phyloP scores from a whole-genome alignment of 371 early-diverging fungal genomes.

The Mycotypha africana region DNA sequence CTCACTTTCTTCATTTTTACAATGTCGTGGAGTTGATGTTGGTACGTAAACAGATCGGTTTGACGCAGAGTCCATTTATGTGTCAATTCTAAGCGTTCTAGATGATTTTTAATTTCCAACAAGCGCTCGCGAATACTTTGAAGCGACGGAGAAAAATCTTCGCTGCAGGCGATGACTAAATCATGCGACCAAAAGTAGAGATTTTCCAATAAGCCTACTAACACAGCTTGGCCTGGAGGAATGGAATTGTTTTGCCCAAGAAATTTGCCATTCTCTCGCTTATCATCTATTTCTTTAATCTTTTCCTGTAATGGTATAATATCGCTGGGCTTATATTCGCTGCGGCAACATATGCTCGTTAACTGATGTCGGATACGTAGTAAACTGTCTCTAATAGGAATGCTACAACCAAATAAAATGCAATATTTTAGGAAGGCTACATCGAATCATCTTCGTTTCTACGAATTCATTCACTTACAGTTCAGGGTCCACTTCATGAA shows the following conservation, averaged over 20 bases:
- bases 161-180: constrained; percentile 57
- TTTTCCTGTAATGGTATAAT: constrained; percentile 56
- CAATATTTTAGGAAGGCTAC: neutral
- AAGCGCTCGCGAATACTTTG: constrained; percentile 68
- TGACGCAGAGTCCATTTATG: constrained; percentile 83
- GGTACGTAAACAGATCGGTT: constrained; percentile 78
- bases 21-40: constrained; percentile 73
- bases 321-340: constrained; percentile 30
- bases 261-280: constrained; percentile 70
- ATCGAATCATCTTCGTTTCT: neutral
- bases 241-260: constrained; percentile 49
- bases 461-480: constrained; percentile 20
- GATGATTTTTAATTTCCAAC: constrained; percentile 61
- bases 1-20: constrained; percentile 49
- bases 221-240: constrained; percentile 77
- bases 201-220: constrained; percentile 73
- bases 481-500: constrained; percentile 38
- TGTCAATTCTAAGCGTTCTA: constrained; percentile 69
- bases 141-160: constrained; percentile 50
- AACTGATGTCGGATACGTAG: constrained; percentile 62
- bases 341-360: constrained; percentile 40
- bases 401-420: constrained; percentile 9
- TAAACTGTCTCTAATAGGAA: constrained; percentile 63
- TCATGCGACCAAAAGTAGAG: constrained; percentile 74
- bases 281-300: constrained; percentile 61